Base-by-base conservation (phyloP, 1,284 basidiomycete genomes). In the Porodaedalea pini region DNA sequence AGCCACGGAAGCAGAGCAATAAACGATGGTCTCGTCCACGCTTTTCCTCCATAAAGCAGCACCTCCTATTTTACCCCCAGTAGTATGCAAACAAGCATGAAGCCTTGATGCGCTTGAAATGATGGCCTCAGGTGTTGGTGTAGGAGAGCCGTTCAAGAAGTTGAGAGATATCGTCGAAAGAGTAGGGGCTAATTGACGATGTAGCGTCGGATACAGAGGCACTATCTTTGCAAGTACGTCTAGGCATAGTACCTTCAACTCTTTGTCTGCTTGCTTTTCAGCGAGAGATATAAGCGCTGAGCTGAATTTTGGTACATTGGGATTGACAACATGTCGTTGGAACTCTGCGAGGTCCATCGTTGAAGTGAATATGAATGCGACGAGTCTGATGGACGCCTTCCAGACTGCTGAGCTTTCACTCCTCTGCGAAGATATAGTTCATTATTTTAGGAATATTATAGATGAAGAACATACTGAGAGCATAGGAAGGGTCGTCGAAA, bases 11-110 rank as follows among this genome's bases (percentile, higher is more conserved):
- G 71, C 74, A 82, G 82, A 87, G 15, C 78, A 80, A 64, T 85
- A 82, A 0, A 71, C 70, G 41, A 91, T 60, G 0, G 83, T 81
- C 43, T 86, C 85, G 47, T 90, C 86, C 23, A 90, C 58, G 11
- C 80, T 79, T 66, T 87, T 90, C 60, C 84, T 78, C 89, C 89
- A 92, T 10, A 85, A 64, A 51, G 72, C 79, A 3, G 79, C 75
- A n/a, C 83, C 82, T 17, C 85, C 86, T 4, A 88, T 83, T 70
- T 90, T 92, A 2, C 90, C 90, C 17, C 88, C 88, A 0, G 86
- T 85, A 31, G 79, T 70, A 68, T 85, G 85, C 4, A 92, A 73
- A 13, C 75, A 71, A 2, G 82, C 71, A 59, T 86, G 86, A 25
- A 92, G 72, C 21, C 70, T 66, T 10, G 81, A 82, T 1, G 82